These are phyloP conservation scores for Glycine latifolia DNA, from an alignment of 306 rosid species.

Conservation along the genomic window DNA sequence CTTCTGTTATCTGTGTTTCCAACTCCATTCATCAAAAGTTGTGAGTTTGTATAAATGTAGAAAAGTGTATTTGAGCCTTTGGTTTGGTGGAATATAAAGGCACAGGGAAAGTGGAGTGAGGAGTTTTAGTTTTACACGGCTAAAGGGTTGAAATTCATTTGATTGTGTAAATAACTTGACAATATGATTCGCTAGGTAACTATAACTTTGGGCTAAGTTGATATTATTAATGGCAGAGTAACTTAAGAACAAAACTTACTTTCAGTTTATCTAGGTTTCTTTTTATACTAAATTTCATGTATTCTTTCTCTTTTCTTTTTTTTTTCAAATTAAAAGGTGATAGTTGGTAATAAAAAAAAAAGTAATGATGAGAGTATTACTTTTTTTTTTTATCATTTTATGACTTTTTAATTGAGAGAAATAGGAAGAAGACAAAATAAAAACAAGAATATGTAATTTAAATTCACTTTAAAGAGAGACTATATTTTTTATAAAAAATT, in stretches of 20 bases:
- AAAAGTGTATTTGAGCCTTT: constrained; percentile 31
- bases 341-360: too few species aligned
- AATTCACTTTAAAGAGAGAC: too few species aligned
- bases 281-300: too few species aligned
- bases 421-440: not conserved
- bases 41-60: constrained; percentile 41
- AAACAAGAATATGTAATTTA: not conserved
- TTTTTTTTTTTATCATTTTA: too few species aligned
- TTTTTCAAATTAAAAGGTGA: too few species aligned
- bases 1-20: constrained; percentile 52
- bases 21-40: constrained; percentile 59
- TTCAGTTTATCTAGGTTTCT: too few species aligned
- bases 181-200: constrained; percentile 1
- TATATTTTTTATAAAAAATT: too few species aligned
- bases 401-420: not conserved
- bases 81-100: constrained; percentile 1
- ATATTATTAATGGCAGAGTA: too few species aligned
- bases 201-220: not conserved
- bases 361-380: too few species aligned
- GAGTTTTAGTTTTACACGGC: constrained; percentile 4
- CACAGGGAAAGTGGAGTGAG: constrained; percentile 17
- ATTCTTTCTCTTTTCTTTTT: too few species aligned
- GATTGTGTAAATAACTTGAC: constrained; percentile 26
- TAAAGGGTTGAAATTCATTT: constrained; percentile 33
- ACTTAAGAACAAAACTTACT: too few species aligned